These are phyloP conservation scores for Pelagophyceae sp. DNA, from an alignment of 352 stramenopile species.

Conservation along the genomic window DNA sequence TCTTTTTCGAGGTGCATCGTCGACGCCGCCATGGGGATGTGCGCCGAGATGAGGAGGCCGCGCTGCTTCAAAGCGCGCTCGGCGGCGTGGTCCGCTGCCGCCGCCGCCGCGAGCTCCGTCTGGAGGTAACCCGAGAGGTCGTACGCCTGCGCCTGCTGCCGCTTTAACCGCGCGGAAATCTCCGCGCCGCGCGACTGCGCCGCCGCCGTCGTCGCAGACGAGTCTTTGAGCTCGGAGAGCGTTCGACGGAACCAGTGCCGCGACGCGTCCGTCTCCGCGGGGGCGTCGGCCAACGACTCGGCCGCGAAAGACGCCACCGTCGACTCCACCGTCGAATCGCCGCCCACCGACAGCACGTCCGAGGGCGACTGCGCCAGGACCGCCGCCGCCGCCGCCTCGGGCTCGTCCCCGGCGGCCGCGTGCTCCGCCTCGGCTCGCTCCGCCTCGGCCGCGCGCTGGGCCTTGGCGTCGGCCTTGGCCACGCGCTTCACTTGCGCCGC, in stretches of 20 bases:
- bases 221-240: neutral
- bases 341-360: neutral
- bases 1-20: slow-evolving; percentile 15
- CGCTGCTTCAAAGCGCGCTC: slow-evolving; percentile 24
- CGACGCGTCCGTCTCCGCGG: neutral
- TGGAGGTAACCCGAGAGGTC: slow-evolving; percentile 10
- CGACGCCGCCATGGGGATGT: slow-evolving; percentile 28
- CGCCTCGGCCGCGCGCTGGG: neutral
- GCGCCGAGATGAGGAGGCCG: slow-evolving; percentile 25
- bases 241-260: neutral
- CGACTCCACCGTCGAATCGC: neutral
- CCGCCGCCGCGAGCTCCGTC: slow-evolving; percentile 2
- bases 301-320: neutral
- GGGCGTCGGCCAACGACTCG: neutral
- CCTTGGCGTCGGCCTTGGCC: slow-evolving; percentile 17
- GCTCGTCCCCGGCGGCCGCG: neutral
- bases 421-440: neutral
- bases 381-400: neutral
- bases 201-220: neutral
- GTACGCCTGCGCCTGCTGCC: slow-evolving; percentile 23
- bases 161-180: slow-evolving; percentile 5
- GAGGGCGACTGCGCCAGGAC: neutral
- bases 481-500: neutral
- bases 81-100: slow-evolving; percentile 17
- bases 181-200: neutral